Evolutionary conservation across 441 rosid species (phyloP).

Genomic region (Populus hybrid): DNA sequence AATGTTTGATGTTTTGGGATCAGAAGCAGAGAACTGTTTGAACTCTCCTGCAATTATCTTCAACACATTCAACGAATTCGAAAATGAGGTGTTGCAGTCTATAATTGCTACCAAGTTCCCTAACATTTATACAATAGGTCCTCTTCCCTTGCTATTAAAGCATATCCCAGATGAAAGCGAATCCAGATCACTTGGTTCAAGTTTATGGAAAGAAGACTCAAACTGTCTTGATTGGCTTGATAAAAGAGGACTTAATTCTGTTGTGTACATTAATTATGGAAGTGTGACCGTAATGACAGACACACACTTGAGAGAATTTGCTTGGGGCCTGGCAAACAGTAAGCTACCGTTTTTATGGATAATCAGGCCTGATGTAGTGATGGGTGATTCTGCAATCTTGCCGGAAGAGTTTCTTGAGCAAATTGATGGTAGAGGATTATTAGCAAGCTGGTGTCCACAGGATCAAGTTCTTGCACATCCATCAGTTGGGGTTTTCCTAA

Average conservation of each 20-base stretch:
- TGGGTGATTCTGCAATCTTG: slow-evolving; percentile 18
- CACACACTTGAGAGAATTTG: slow-evolving; percentile 34
- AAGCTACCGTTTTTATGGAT: slow-evolving; percentile 37
- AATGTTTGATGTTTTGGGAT: slow-evolving; percentile 30
- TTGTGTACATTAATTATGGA: slow-evolving; percentile 37
- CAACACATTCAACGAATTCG: slow-evolving; percentile 38
- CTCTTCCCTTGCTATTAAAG: slow-evolving; percentile 22
- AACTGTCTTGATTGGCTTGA: slow-evolving; percentile 36
- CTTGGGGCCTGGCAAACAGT: slow-evolving; percentile 37
- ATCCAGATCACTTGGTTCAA: slow-evolving; percentile 14
- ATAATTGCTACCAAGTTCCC: slow-evolving; percentile 16
- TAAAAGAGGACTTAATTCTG: slow-evolving; percentile 17
- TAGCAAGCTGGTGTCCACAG: slow-evolving; percentile 33
- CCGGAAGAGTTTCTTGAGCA: slow-evolving; percentile 18
- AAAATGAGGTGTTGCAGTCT: slow-evolving; percentile 19
- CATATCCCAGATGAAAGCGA: neutral
- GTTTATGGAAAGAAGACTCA: slow-evolving; percentile 33
- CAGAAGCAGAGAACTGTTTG: slow-evolving; percentile 28
- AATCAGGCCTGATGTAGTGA: slow-evolving; percentile 29
- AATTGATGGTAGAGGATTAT: slow-evolving; percentile 28
- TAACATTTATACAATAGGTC: slow-evolving; percentile 26
- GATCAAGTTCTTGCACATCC: slow-evolving; percentile 22
- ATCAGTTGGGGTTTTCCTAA: slow-evolving; percentile 23
- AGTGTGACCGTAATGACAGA: slow-evolving; percentile 28
- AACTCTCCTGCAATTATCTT: slow-evolving; percentile 29